A percentile compares a stretch with the other conserved stretches of the same genome.
These are phyloP conservation scores for Cladosporium sp. DNA, from an alignment of 2,329 filamentous ascomycete species.

Conservation along the genomic window DNA sequence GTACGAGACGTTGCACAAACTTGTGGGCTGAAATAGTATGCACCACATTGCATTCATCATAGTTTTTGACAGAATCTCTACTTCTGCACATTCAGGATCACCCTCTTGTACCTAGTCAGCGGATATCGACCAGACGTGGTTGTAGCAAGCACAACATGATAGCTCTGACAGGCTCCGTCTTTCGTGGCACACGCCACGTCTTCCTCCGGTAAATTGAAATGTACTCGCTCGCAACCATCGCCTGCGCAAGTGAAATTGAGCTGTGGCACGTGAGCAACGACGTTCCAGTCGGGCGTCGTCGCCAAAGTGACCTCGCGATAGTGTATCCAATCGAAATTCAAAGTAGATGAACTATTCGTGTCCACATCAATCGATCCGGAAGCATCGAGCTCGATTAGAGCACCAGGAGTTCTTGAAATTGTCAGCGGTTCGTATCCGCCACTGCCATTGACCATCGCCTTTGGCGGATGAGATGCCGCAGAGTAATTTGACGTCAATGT, in stretches of 20 bases:
- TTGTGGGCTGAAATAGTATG: too few species aligned
- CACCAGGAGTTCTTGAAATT: not conserved
- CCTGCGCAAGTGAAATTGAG: not conserved
- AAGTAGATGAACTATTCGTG: not conserved
- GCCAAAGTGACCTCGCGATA: constrained; percentile 4
- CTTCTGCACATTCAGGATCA: not conserved
- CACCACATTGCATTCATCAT: too few species aligned
- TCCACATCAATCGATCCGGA: not conserved
- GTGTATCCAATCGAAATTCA: not conserved
- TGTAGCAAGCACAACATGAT: not conserved
- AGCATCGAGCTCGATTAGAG: not conserved
- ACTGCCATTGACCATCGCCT: not conserved
- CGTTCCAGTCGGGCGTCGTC: not conserved
- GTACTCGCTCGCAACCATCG: not conserved
- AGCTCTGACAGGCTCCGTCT: not conserved
- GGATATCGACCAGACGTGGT: not conserved
- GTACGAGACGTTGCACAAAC: too few species aligned
- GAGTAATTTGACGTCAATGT: constrained; percentile 16
- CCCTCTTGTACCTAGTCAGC: constrained; percentile 3
- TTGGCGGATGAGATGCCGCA: not conserved
- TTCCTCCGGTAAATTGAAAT: not conserved
- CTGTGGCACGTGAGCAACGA: not conserved
- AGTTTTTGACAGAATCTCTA: too few species aligned
- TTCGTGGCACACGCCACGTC: not conserved
- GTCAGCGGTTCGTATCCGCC: not conserved